These are phyloP conservation scores for Ustilago sp. DNA, from an alignment of 1,284 basidiomycete genomes.

Conservation along the genomic window DNA sequence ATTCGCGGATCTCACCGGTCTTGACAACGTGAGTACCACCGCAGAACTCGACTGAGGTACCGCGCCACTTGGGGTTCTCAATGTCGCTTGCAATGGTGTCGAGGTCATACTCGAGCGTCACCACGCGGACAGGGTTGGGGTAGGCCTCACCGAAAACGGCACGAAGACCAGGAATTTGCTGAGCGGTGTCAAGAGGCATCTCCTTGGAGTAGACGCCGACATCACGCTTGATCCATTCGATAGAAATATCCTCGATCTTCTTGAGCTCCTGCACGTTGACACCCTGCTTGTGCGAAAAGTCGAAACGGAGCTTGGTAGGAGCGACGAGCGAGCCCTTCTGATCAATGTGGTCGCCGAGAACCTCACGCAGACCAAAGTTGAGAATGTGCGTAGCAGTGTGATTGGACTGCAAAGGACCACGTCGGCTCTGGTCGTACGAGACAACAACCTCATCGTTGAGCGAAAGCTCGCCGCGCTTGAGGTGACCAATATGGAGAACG, in stretches of 20 bases:
- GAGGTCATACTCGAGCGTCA: conserved; percentile 86
- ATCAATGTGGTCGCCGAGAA: conserved; percentile 95
- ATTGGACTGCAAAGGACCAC: conserved; percentile 95
- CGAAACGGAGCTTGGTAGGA: conserved; percentile 93
- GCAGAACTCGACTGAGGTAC: conserved; percentile 94
- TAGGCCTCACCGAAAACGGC: conserved; percentile 99
- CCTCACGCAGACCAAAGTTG: conserved; percentile 90
- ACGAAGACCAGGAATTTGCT: conserved; percentile 89
- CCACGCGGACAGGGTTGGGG: conserved; percentile 96
- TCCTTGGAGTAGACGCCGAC: conserved; percentile 91
- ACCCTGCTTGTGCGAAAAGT: conserved; percentile 95
- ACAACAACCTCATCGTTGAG: conserved; percentile 79
- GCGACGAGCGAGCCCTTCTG: conserved; percentile 98
- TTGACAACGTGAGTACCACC: conserved; percentile 96
- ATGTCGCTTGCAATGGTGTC: conserved; percentile 87
- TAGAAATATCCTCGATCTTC: conserved; percentile 85
- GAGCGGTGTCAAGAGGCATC: conserved; percentile 81
- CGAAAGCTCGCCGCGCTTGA: conserved; percentile 80
- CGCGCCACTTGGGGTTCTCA: conserved; percentile 87
- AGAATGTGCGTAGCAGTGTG: conserved; percentile 99
- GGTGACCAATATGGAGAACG: conserved; percentile 86
- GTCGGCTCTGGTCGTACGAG: conserved; percentile 81
- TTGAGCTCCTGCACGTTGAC: conserved; percentile 80
- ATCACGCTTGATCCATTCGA: conserved; percentile 90
- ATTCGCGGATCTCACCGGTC: conserved; percentile 95